Percentiles rank a stretch among this genome's conserved stretches.
Conservation (phyloP, 23 red algal genomes). For the Chondrus crispus region DNA sequence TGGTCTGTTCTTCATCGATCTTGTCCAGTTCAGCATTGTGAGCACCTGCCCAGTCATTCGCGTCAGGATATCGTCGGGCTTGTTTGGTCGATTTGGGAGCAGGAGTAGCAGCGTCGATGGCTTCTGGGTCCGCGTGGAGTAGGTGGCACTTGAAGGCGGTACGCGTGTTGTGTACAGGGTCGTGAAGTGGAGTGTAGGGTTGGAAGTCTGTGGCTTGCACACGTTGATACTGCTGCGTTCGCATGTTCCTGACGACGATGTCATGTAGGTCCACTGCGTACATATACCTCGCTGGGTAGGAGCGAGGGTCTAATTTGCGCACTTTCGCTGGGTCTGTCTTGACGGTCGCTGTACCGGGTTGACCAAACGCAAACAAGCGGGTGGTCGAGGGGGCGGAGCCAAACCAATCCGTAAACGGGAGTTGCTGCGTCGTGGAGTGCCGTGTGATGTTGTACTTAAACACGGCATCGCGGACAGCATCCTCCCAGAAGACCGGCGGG, state of each 20-base stretch:
- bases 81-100: background rate
- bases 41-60: background rate
- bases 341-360: no score
- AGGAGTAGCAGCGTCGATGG: background rate
- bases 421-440: background rate
- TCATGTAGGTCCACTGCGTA: background rate
- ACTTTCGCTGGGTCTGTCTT: background rate
- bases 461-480: no score
- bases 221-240: background rate
- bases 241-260: background rate
- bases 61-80: conserved; percentile 13
- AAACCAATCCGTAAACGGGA: background rate
- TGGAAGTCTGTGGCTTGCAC: conserved; percentile 14
- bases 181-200: background rate
- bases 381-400: background rate
- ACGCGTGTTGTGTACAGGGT: background rate
- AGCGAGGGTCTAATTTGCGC: background rate
- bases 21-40: conserved; percentile 10
- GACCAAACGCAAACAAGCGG: background rate
- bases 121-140: background rate
- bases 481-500: no score
- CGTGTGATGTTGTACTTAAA: background rate
- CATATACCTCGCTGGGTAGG: background rate
- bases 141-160: background rate
- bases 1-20: background rate